A percentile compares a stretch with the other conserved stretches of the same genome.
These are phyloP conservation scores for Brettanomyces custersianus DNA, from an alignment of 805 yeast genomes.

Conservation along the genomic window DNA sequence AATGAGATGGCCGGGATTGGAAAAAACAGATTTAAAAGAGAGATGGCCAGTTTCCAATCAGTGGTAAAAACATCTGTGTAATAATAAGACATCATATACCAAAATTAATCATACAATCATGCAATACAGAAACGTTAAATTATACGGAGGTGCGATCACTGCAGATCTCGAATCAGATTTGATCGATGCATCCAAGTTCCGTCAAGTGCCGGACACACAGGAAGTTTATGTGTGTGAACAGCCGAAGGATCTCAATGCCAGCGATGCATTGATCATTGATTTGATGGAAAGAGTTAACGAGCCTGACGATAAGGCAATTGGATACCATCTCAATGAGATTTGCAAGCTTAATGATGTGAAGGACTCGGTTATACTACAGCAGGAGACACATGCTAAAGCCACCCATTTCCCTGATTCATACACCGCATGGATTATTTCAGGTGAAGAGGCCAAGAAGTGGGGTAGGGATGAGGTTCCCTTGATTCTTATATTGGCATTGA, in stretches of 20 bases:
- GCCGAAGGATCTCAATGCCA: slow-evolving; percentile 24
- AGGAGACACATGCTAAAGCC: slow-evolving; percentile 4
- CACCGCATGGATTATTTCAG: slow-evolving; percentile 26
- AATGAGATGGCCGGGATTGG: too few relatives aligned
- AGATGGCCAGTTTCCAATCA: too few relatives aligned
- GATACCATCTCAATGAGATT: slow-evolving; percentile 49
- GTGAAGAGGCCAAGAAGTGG: slow-evolving; percentile 44
- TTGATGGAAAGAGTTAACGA: slow-evolving; percentile 43
- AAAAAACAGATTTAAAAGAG: too few relatives aligned
- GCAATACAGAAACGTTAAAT: slow-evolving; percentile 17
- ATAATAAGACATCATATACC: too few relatives aligned
- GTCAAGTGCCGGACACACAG: slow-evolving; percentile 90
- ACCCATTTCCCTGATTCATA: slow-evolving; percentile 12
- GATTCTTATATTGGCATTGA: slow-evolving; percentile 45
- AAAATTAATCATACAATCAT: too few relatives aligned
- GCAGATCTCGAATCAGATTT: slow-evolving; percentile 49
- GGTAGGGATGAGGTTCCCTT: slow-evolving; percentile 31
- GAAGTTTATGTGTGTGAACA: slow-evolving; percentile 61
- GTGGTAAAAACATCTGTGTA: too few relatives aligned
- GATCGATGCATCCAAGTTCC: slow-evolving; percentile 66
- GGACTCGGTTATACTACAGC: slow-evolving; percentile 6
- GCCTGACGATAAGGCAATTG: slow-evolving; percentile 33
- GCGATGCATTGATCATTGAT: slow-evolving; percentile 58
- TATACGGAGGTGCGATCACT: slow-evolving; percentile 81
- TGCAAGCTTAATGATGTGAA: slow-evolving; percentile 31